Evolutionary conservation across 176 grass and related monocot species (phyloP).

Genomic region (Eleusine indica): DNA sequence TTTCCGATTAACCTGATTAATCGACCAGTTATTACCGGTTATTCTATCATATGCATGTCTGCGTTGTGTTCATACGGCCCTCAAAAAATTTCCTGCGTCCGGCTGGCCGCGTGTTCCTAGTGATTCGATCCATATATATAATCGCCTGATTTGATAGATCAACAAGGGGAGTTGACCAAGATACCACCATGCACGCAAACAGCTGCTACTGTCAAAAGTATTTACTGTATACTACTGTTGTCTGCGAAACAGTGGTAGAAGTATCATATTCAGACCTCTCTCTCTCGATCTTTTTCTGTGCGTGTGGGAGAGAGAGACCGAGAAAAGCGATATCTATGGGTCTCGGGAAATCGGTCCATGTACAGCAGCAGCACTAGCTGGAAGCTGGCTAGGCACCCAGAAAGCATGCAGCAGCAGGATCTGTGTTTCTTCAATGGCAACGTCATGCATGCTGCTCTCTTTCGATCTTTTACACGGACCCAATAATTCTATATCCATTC

Average conservation of each 20-base stretch:
- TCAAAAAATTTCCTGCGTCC: not conserved
- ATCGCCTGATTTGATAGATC: slow-evolving; percentile 59
- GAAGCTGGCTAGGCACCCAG: not conserved
- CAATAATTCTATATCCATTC: slow-evolving; percentile 34
- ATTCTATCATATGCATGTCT: not conserved
- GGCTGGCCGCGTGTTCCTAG: not conserved
- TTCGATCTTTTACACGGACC: slow-evolving; percentile 19
- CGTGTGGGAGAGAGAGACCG: not conserved
- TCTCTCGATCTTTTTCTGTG: no score
- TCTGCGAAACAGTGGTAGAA: not conserved
- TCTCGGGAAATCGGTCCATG: slow-evolving; percentile 57
- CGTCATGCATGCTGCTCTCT: slow-evolving; percentile 26
- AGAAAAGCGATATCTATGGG: not conserved
- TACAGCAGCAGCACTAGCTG: slow-evolving; percentile 5
- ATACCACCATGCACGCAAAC: not conserved
- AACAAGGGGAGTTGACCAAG: slow-evolving; percentile 38
- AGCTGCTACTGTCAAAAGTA: not conserved
- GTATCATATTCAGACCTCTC: slow-evolving; percentile 13
- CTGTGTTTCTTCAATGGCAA: slow-evolving; percentile 1
- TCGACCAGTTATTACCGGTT: no score
- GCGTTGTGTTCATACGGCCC: not conserved
- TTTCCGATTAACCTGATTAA: no score
- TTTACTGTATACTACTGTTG: not conserved
- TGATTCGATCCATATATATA: slow-evolving; percentile 1
- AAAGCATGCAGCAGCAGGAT: not conserved